phyloP scores from a whole-genome alignment of 2,329 filamentous ascomycete species.

The Diaporthe helianthi region DNA sequence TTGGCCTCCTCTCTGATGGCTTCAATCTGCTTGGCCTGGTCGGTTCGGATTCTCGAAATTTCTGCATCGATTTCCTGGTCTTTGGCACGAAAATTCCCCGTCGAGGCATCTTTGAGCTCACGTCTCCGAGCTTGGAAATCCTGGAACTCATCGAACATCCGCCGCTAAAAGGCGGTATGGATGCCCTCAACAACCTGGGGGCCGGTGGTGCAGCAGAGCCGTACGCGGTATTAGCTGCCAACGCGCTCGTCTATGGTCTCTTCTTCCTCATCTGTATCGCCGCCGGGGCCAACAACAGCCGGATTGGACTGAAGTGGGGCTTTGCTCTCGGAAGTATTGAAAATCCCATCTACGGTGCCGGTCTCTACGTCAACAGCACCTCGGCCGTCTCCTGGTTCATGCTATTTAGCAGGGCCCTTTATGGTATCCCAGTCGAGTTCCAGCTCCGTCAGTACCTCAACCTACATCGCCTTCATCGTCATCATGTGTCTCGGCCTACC shows the following conservation, averaged over 20 bases:
- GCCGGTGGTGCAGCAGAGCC: slow-evolving; percentile 60
- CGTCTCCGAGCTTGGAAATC: neutral
- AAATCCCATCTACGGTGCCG: slow-evolving; percentile 56
- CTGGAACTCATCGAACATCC: neutral
- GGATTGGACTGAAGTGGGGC: slow-evolving; percentile 55
- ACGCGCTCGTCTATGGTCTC: slow-evolving; percentile 56
- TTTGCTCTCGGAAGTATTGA: slow-evolving; percentile 53
- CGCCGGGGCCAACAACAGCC: slow-evolving; percentile 55
- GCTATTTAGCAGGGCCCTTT: slow-evolving; percentile 54
- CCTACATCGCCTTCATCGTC: slow-evolving; percentile 42
- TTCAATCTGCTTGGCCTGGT: neutral
- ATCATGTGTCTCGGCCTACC: slow-evolving; percentile 46
- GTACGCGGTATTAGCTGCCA: slow-evolving; percentile 60
- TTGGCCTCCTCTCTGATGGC: neutral
- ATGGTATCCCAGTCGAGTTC: slow-evolving; percentile 48
- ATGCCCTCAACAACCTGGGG: slow-evolving; percentile 61
- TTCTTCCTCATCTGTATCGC: slow-evolving; percentile 56
- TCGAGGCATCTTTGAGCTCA: neutral
- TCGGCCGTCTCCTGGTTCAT: slow-evolving; percentile 61
- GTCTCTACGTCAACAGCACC: slow-evolving; percentile 57
- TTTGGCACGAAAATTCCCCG: too few species aligned
- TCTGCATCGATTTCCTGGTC: neutral
- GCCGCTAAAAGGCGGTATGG: too few species aligned
- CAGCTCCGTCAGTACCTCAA: slow-evolving; percentile 28
- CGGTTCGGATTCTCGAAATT: neutral